These are phyloP conservation scores for Candida insectorum DNA, from an alignment of 805 yeast genomes.

Conservation along the genomic window DNA sequence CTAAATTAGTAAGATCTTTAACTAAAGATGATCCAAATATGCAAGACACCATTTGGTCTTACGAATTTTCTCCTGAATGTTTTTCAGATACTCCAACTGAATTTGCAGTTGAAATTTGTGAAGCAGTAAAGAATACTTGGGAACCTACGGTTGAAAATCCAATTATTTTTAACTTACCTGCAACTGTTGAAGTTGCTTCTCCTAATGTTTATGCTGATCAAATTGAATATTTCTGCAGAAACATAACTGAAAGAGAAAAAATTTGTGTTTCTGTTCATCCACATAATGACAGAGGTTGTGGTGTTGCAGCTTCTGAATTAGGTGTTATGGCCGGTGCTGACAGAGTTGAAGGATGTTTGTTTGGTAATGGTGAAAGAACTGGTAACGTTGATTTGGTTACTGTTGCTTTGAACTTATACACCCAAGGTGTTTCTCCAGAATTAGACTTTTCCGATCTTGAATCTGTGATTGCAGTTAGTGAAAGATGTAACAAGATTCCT, in stretches of 20 bases:
- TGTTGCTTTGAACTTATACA: slow-evolving; percentile 72
- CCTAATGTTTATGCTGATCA: slow-evolving; percentile 81
- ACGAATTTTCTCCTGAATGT: slow-evolving; percentile 76
- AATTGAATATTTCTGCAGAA: slow-evolving; percentile 67
- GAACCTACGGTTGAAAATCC: slow-evolving; percentile 73
- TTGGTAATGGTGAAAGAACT: slow-evolving; percentile 83
- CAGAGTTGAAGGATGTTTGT: slow-evolving; percentile 79
- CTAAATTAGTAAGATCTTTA: slow-evolving; percentile 61
- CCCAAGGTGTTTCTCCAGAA: slow-evolving; percentile 71
- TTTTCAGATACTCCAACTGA: slow-evolving; percentile 73
- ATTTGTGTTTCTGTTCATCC: slow-evolving; percentile 68
- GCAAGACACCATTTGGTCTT: slow-evolving; percentile 64
- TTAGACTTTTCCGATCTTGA: slow-evolving; percentile 70
- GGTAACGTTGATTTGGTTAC: slow-evolving; percentile 80
- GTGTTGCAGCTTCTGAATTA: slow-evolving; percentile 78
- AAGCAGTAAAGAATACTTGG: slow-evolving; percentile 77
- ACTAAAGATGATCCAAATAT: slow-evolving; percentile 72
- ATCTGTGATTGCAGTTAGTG: slow-evolving; percentile 63
- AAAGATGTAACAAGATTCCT: slow-evolving; percentile 75
- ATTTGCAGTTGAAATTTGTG: slow-evolving; percentile 72
- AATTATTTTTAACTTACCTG: slow-evolving; percentile 75
- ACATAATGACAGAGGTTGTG: slow-evolving; percentile 81
- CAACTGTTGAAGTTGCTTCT: slow-evolving; percentile 74
- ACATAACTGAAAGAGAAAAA: slow-evolving; percentile 69
- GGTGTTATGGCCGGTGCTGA: slow-evolving; percentile 83